A percentile compares a stretch with the other conserved stretches of the same genome.
phyloP scores from a whole-genome alignment of 2,329 filamentous ascomycete species.

The Ciborinia camelliae region DNA sequence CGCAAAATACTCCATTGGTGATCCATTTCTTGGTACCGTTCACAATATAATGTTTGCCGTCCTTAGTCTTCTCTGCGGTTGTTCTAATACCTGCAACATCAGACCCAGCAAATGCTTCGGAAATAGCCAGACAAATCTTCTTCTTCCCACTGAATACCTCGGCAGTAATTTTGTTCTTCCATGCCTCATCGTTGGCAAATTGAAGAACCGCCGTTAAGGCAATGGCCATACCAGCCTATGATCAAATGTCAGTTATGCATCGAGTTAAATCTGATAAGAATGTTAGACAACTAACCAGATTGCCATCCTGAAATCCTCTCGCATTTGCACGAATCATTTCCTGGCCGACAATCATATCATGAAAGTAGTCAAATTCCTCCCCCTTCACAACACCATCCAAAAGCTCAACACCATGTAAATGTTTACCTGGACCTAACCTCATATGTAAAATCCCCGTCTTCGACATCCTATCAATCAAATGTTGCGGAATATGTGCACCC shows the following conservation, averaged over 20 bases:
- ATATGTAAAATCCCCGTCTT: slow-evolving; percentile 71
- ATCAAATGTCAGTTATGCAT: background rate
- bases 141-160: slow-evolving; percentile 78
- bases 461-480: slow-evolving; percentile 77
- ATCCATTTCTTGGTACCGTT: slow-evolving; percentile 85
- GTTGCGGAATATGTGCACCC: slow-evolving; percentile 66
- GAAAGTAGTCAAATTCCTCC: slow-evolving; percentile 83
- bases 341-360: slow-evolving; percentile 73
- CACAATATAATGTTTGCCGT: slow-evolving; percentile 68
- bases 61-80: slow-evolving; percentile 70
- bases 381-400: slow-evolving; percentile 68
- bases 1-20: slow-evolving; percentile 74
- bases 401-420: slow-evolving; percentile 68
- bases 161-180: slow-evolving; percentile 64
- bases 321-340: slow-evolving; percentile 69
- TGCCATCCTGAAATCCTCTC: slow-evolving; percentile 81
- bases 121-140: slow-evolving; percentile 85
- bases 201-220: slow-evolving; percentile 75
- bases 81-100: slow-evolving; percentile 79
- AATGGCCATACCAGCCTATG: slow-evolving; percentile 57
- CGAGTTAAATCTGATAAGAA: background rate
- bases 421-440: slow-evolving; percentile 78
- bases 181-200: slow-evolving; percentile 65
- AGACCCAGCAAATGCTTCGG: slow-evolving; percentile 81
- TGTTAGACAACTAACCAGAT: slow-evolving; percentile 63